Base-by-base conservation (phyloP, 1,284 basidiomycete species). In the Boletus calvinii region DNA sequence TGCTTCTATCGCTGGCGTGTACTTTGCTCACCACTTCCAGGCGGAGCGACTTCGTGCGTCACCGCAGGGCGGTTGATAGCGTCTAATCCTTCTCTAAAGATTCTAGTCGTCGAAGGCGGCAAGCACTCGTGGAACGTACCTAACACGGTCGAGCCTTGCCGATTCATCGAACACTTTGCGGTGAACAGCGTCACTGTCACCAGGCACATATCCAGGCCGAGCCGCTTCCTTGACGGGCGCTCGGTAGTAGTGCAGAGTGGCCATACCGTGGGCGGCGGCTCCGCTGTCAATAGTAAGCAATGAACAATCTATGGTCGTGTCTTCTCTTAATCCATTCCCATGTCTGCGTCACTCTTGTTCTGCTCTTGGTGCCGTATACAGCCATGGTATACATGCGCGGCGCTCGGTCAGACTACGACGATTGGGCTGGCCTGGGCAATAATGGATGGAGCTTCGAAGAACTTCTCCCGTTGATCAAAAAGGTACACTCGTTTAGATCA, bases 381-480 rank as follows among this genome's bases (percentile, higher is more conserved):
- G 81, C 79, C 58, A 69, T 74, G 52, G 73, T 79, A 62, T 84
- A 84, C 53, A 77, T 74, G 5, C 76, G 82, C 7, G 76, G 76
- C 0, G 66, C 77, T 26, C 74, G 76, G 4, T 81, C 80, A 1
- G 81, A 84, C 58, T 83, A 77, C 50, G 79, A 83, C 48, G 78
- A 75, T 44, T 83, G 81, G 81, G 74, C 76, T 57, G 54, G 67
- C 4, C 65, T 78, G 22, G 70, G 71, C 1, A 83, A 83, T 54
- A 62, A 70, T 9, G 81, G 81, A 7, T 83, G 81, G 81, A 73
- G 76, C 20, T 77, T 57, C 30, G 22, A 11, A 7, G 46, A 58
- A 32, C 37, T 55, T 22, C 54, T 55, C 6, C 54, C 54, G 6
- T 51, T 37, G 18, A 50, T 56, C 2, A 55, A 10, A 32, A 55